A percentile compares a stretch with the other conserved stretches of the same genome.
These are phyloP conservation scores for Medicago arabica DNA, from an alignment of 306 rosid species.

Conservation along the genomic window DNA sequence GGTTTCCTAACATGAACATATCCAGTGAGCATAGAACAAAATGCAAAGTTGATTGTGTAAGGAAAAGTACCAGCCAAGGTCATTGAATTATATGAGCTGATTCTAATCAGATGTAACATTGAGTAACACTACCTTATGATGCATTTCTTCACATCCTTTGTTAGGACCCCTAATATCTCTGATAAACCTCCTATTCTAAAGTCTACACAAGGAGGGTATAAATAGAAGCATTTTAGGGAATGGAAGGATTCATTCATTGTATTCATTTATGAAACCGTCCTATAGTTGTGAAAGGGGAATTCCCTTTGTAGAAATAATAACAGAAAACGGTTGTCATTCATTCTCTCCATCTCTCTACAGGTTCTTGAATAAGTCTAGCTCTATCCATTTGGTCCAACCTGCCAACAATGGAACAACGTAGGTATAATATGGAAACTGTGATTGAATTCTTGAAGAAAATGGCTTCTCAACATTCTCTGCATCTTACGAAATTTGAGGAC, in stretches of 20 bases:
- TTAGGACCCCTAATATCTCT: not conserved
- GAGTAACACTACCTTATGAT: not conserved
- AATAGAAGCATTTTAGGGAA: not conserved
- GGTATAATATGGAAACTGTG: too few species aligned
- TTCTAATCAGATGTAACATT: slow-evolving; percentile 4
- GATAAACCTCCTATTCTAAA: not conserved
- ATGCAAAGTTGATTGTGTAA: not conserved
- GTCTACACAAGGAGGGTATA: not conserved
- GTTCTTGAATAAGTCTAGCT: too few species aligned
- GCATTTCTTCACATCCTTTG: not conserved
- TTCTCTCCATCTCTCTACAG: too few species aligned
- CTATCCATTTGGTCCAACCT: too few species aligned
- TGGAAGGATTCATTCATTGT: not conserved
- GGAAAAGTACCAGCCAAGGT: too few species aligned
- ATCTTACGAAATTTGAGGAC: too few species aligned
- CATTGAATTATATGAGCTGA: too few species aligned
- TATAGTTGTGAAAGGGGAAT: not conserved
- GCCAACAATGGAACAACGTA: too few species aligned
- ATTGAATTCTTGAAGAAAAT: too few species aligned
- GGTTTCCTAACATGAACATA: slow-evolving; percentile 17
- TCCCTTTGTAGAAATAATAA: not conserved
- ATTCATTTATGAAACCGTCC: not conserved
- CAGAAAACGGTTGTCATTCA: not conserved
- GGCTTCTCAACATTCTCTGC: too few species aligned
- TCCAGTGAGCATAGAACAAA: slow-evolving; percentile 3